Percentiles rank a stretch among this genome's conserved stretches.
Conservation (phyloP, 1,284 basidiomycete species). For the Moesziomyces sp. region DNA sequence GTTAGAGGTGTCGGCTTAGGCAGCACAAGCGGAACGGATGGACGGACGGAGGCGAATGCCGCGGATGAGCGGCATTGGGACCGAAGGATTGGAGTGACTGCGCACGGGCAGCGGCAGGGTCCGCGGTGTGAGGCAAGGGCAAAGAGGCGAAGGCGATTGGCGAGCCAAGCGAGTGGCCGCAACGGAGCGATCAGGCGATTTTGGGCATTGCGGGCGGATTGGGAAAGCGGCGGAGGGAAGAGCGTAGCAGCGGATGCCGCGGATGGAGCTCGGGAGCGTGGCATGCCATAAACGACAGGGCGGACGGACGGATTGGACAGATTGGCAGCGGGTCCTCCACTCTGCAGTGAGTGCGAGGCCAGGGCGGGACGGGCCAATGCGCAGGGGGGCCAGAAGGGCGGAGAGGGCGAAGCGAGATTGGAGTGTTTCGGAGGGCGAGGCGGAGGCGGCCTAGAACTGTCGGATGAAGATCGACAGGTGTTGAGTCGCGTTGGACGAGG, state of each 20-base stretch:
- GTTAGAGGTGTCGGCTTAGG: slow-evolving; percentile 3
- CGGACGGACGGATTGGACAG: background rate
- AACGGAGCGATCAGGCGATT: background rate
- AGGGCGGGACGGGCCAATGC: background rate
- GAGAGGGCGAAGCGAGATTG: no score
- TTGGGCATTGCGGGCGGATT: background rate
- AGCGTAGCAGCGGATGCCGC: background rate
- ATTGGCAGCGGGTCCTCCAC: background rate
- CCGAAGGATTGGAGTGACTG: background rate
- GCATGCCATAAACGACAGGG: background rate
- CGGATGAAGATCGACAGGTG: background rate
- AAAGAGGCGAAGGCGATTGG: background rate
- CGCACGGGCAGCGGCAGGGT: background rate
- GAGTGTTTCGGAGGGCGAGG: background rate
- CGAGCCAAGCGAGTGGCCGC: background rate
- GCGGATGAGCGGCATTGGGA: slow-evolving; percentile 3
- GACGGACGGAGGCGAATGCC: background rate
- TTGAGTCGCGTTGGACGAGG: background rate
- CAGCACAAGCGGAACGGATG: background rate
- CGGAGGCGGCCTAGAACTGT: background rate
- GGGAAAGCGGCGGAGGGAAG: no score
- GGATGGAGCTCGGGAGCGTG: background rate
- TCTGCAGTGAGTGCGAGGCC: no score
- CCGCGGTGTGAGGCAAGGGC: no score
- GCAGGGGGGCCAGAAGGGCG: no score